Evolutionary conservation across 805 yeast genomes (phyloP).

Genomic region (Trichomonascus vanleenenianus): DNA sequence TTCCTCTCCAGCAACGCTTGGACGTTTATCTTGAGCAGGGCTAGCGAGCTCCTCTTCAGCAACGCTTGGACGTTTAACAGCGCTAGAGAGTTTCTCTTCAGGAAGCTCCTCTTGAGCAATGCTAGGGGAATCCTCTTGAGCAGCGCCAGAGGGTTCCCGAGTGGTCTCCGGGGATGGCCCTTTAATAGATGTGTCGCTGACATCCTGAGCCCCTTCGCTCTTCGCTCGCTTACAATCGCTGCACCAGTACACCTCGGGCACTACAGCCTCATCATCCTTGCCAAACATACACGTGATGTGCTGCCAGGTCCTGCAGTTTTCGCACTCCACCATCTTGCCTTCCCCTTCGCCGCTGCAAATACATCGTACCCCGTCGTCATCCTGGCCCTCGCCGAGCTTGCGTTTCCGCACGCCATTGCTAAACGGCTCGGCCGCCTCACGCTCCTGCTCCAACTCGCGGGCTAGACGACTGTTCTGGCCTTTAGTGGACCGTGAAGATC

Average conservation of each 20-base stretch:
- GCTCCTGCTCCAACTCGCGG: slow-evolving; percentile 7
- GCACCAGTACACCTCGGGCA: slow-evolving; percentile 42
- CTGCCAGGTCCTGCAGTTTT: slow-evolving; percentile 59
- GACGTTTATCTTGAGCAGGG: too few species aligned
- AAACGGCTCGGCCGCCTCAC: slow-evolving; percentile 4
- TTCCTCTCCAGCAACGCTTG: neutral
- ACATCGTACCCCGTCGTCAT: slow-evolving; percentile 22
- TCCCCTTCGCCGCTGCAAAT: slow-evolving; percentile 31
- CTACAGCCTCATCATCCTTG: slow-evolving; percentile 30
- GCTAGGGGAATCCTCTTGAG: too few species aligned
- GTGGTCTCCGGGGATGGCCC: too few species aligned
- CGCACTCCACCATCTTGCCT: slow-evolving; percentile 58
- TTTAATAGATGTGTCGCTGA: too few species aligned
- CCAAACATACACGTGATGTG: slow-evolving; percentile 57
- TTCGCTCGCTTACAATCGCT: neutral
- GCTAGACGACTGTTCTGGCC: slow-evolving; percentile 29
- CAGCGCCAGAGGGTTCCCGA: too few species aligned
- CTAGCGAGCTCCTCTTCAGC: too few species aligned
- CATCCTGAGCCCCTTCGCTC: neutral
- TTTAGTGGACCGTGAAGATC: slow-evolving; percentile 34
- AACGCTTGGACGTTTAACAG: too few species aligned
- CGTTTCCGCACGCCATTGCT: neutral
- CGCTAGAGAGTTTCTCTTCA: too few species aligned
- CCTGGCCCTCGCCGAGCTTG: slow-evolving; percentile 1
- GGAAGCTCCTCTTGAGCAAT: too few species aligned